Evolutionary conservation across 2,329 filamentous ascomycete genomes (phyloP).

Genomic region (Aureobasidium mangrovei): DNA sequence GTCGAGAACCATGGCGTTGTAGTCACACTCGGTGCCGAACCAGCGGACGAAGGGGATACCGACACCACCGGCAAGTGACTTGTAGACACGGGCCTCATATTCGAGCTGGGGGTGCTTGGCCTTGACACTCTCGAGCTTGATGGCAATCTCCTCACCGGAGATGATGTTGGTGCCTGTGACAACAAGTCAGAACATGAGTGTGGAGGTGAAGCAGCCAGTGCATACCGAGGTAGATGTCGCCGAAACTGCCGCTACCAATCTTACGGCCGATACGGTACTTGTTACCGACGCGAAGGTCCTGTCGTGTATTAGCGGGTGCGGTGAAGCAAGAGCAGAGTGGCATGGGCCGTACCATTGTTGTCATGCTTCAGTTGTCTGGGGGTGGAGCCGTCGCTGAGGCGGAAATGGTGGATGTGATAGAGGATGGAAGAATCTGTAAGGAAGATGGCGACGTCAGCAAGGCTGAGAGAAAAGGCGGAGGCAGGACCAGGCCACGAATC

Average conservation of each 20-base stretch:
- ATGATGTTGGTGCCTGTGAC: constrained; percentile 89
- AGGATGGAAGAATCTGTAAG: constrained; percentile 10
- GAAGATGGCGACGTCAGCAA: constrained; percentile 13
- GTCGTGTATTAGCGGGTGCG: constrained; percentile 24
- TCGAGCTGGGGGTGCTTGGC: constrained; percentile 98
- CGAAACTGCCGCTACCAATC: constrained; percentile 95
- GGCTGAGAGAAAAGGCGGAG: constrained; percentile 8
- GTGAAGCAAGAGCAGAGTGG: constrained; percentile 24
- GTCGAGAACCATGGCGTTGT: constrained; percentile 99
- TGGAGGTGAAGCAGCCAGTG: background rate
- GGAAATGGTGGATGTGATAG: constrained; percentile 19
- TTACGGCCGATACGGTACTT: constrained; percentile 99
- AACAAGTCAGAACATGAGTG: background rate
- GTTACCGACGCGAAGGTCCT: constrained; percentile 98
- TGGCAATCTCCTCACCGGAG: constrained; percentile 97
- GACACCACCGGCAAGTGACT: constrained; percentile 84
- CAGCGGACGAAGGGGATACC: constrained; percentile 98
- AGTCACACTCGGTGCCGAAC: constrained; percentile 99
- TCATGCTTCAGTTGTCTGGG: constrained; percentile 38
- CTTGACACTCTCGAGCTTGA: constrained; percentile 99
- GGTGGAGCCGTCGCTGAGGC: constrained; percentile 17
- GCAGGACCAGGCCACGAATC: constrained; percentile 4
- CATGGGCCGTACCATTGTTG: constrained; percentile 47
- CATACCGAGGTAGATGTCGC: constrained; percentile 88
- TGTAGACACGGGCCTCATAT: constrained; percentile 93